phyloP scores from a whole-genome alignment of 306 rosid species.

The Pyrus pyrifolia region DNA sequence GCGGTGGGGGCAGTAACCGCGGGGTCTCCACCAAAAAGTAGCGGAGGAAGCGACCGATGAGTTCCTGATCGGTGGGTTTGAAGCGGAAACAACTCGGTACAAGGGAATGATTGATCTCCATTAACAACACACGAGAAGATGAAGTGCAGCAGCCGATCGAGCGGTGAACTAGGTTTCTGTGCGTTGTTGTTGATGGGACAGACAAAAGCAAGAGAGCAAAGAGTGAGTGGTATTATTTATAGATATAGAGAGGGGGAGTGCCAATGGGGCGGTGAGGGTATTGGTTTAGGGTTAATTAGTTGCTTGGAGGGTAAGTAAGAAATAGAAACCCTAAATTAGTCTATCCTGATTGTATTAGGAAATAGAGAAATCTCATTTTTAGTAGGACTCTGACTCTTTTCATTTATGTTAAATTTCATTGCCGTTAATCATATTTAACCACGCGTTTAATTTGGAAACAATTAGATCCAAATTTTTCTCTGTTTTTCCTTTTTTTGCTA shows the following conservation, averaged over 20 bases:
- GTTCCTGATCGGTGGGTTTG: not conserved
- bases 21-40: not conserved
- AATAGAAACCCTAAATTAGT: not conserved
- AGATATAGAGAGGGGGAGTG: not conserved
- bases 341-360: too few relatives aligned
- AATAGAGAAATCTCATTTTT: not conserved
- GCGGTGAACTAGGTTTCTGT: not conserved
- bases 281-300: not conserved
- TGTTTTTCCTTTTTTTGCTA: too few relatives aligned
- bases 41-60: not conserved
- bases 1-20: not conserved
- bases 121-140: not conserved
- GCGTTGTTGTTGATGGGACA: not conserved
- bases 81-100: not conserved
- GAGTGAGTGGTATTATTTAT: not conserved
- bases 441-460: too few relatives aligned
- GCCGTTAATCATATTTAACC: too few relatives aligned
- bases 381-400: too few relatives aligned
- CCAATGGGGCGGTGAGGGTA: not conserved
- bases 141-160: too few relatives aligned
- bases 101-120: not conserved
- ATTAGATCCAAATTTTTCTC: too few relatives aligned
- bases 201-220: not conserved
- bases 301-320: not conserved
- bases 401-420: too few relatives aligned